These are phyloP conservation scores for Chrysosporium keratinophilum DNA, from an alignment of 2,329 filamentous ascomycete genomes.

Conservation along the genomic window DNA sequence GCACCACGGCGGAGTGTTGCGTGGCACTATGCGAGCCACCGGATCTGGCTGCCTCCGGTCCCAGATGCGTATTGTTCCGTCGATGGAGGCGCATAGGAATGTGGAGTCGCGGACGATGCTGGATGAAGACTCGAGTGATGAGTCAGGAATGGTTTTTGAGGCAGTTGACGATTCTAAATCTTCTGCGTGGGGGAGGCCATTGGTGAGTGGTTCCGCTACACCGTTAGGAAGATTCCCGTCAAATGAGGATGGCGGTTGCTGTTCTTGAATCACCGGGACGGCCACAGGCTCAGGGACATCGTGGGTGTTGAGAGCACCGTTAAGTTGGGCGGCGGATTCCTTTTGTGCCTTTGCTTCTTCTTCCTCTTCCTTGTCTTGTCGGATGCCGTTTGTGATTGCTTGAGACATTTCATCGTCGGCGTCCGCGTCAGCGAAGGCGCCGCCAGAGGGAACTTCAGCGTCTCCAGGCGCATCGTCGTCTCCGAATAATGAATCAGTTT, in stretches of 20 bases:
- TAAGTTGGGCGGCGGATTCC: slow-evolving; percentile 10
- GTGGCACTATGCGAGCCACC: slow-evolving; percentile 65
- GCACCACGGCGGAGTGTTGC: slow-evolving; percentile 83
- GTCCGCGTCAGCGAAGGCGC: slow-evolving; percentile 65
- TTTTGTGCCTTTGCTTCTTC: slow-evolving; percentile 27
- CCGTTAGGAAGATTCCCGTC: slow-evolving; percentile 19
- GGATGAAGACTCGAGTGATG: slow-evolving; percentile 27
- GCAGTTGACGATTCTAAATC: slow-evolving; percentile 26
- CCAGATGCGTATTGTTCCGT: slow-evolving; percentile 41
- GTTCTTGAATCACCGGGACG: neutral
- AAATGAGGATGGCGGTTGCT: slow-evolving; percentile 3
- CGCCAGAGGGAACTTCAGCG: slow-evolving; percentile 43
- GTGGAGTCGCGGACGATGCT: slow-evolving; percentile 55
- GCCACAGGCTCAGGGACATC: neutral
- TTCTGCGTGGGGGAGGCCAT: slow-evolving; percentile 37
- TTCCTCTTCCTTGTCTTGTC: slow-evolving; percentile 16
- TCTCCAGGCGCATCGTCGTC: slow-evolving; percentile 53
- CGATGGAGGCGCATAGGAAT: slow-evolving; percentile 65
- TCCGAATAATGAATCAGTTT: slow-evolving; percentile 79
- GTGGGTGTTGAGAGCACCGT: slow-evolving; percentile 2
- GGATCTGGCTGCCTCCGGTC: slow-evolving; percentile 58
- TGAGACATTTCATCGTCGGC: slow-evolving; percentile 66
- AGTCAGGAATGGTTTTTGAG: slow-evolving; percentile 16
- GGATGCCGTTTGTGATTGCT: slow-evolving; percentile 55
- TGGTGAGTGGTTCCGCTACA: slow-evolving; percentile 25